phyloP scores from a whole-genome alignment of 1,139 yeast species.

The Blastobotrys capitulatus region DNA sequence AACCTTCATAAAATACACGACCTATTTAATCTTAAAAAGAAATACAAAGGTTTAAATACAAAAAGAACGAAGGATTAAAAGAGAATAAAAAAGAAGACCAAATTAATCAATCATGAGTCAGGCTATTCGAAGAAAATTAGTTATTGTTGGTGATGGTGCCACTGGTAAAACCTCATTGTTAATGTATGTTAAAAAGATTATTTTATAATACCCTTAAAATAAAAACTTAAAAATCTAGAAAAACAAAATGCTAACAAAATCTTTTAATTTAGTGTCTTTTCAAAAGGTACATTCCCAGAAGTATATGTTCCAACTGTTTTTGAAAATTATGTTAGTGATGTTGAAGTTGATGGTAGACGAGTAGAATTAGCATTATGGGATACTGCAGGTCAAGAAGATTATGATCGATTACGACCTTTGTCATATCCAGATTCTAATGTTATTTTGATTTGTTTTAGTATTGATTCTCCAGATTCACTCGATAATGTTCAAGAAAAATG shows the following conservation, averaged over 20 bases:
- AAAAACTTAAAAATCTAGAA: background rate
- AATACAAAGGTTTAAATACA: too few species aligned
- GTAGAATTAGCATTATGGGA: conserved; percentile 95
- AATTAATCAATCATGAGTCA: too few species aligned
- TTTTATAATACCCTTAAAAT: background rate
- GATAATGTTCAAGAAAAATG: conserved; percentile 93
- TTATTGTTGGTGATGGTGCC: conserved; percentile 93
- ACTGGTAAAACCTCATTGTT: conserved; percentile 77
- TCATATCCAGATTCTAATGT: conserved; percentile 93
- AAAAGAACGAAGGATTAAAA: too few species aligned
- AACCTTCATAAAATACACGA: too few species aligned
- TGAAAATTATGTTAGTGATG: conserved; percentile 92
- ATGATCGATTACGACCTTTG: conserved; percentile 89
- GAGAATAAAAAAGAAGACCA: background rate
- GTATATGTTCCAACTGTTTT: conserved; percentile 94
- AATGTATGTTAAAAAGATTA: conserved; percentile 26
- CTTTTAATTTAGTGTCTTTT: conserved; percentile 46
- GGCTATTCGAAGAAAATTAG: conserved; percentile 59
- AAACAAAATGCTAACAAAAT: conserved; percentile 38
- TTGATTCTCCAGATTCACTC: conserved; percentile 87
- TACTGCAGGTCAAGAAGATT: conserved; percentile 98
- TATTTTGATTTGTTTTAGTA: conserved; percentile 84
- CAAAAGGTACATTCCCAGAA: conserved; percentile 94
- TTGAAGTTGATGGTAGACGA: conserved; percentile 86
- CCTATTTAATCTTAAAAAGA: too few species aligned